Percentiles rank a stretch among this genome's conserved stretches.
Conservation (phyloP, 495 filamentous ascomycete species). For the Glarea lozoyensis region DNA sequence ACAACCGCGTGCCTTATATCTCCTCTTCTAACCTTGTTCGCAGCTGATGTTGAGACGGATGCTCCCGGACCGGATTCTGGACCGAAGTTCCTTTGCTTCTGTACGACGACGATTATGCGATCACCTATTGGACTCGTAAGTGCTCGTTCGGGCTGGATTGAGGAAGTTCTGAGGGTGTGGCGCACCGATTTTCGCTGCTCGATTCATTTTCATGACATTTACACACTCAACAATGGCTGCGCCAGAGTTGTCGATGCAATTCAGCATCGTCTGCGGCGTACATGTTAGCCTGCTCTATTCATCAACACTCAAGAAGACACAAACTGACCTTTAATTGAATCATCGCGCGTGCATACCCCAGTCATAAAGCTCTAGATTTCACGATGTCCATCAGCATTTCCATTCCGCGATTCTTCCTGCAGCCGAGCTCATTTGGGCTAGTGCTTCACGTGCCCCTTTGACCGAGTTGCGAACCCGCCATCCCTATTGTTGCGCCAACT, state of each 20-base stretch:
- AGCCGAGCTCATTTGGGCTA: background rate
- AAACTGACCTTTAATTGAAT: conserved; percentile 88
- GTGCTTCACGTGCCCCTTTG: background rate
- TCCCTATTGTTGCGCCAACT: background rate
- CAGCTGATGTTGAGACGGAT: conserved; percentile 47
- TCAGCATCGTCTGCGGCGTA: conserved; percentile 77
- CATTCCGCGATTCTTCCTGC: background rate
- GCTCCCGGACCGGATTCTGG: conserved; percentile 48
- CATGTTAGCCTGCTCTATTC: background rate
- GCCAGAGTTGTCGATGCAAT: conserved; percentile 99
- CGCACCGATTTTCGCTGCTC: conserved; percentile 83
- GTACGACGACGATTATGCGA: conserved; percentile 93
- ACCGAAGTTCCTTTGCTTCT: conserved; percentile 80
- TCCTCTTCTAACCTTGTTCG: conserved; percentile 89
- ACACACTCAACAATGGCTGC: conserved; percentile 96
- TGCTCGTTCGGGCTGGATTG: background rate
- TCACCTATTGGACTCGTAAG: conserved; percentile 53
- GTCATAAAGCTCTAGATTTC: conserved; percentile 2
- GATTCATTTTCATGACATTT: conserved; percentile 83
- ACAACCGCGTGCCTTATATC: conserved; percentile 96
- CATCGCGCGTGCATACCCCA: conserved; percentile 52
- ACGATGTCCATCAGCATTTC: no score
- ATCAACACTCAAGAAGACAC: background rate
- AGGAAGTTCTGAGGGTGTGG: background rate
- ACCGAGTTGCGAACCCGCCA: background rate